These are phyloP conservation scores for Hyphopichia fennica DNA, from an alignment of 1,139 yeast species.

Conservation along the genomic window DNA sequence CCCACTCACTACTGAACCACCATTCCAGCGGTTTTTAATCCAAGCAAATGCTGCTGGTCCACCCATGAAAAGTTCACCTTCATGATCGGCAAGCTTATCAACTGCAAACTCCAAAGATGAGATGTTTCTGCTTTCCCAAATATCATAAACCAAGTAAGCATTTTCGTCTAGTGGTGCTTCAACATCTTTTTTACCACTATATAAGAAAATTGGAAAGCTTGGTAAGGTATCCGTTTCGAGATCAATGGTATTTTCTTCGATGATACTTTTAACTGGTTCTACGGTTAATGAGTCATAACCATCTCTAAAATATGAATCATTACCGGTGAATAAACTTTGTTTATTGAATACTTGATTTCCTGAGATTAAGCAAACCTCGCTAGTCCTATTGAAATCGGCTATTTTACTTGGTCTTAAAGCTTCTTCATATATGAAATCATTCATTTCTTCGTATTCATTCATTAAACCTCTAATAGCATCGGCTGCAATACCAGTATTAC, in stretches of 20 bases:
- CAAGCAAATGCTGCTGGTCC: constrained; percentile 12
- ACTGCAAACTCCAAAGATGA: constrained; percentile 8
- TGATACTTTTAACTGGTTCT: constrained; percentile 11
- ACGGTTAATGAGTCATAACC: constrained; percentile 9
- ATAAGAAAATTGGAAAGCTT: constrained; percentile 10
- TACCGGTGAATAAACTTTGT: constrained; percentile 9
- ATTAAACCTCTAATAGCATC: constrained; percentile 19
- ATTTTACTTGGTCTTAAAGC: constrained; percentile 1
- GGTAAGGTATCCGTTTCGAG: constrained; percentile 7
- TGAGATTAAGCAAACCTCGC: constrained; percentile 7
- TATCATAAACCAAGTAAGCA: constrained; percentile 7
- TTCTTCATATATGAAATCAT: neutral
- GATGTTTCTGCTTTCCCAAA: constrained; percentile 9
- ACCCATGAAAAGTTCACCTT: constrained; percentile 10
- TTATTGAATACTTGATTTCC: constrained; percentile 1
- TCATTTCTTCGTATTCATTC: constrained; percentile 18
- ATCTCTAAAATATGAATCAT: constrained; percentile 7
- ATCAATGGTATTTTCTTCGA: constrained; percentile 11
- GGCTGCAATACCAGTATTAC: constrained; percentile 18
- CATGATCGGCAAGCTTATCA: constrained; percentile 7
- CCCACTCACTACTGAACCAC: constrained; percentile 1
- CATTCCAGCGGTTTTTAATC: constrained; percentile 9
- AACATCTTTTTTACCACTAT: constrained; percentile 10
- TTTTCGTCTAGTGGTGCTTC: constrained; percentile 10
- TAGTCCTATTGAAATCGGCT: constrained; percentile 1